Evolutionary conservation across 768 basidiomycete genomes (phyloP), one percentile per base, ranked within the genome.

Genomic region (Mycena vitilis): DNA sequence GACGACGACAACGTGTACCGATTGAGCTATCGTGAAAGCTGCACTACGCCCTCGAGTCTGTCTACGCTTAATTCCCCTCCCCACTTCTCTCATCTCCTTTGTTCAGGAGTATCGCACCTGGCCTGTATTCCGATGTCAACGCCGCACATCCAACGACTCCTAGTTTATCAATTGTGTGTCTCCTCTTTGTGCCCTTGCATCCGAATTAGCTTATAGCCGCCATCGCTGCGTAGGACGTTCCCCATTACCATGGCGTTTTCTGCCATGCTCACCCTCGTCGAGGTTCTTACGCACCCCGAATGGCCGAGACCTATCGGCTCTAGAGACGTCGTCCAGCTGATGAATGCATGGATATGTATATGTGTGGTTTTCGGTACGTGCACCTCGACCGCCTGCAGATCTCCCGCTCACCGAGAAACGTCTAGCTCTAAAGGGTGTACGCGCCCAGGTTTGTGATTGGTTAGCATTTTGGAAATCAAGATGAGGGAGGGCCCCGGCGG

Each of bases 11-110:
- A 40, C 5, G 63, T 60, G 2, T 66, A 12, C 37, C 53, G 64
- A 18, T 36, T 70, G 20, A 59, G 69, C 60, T 70, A 70, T 25
- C 52, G 63, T n/a, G 64, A 70, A 56, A 49, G 20, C 23, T 13
- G 45, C 15, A 8, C 3, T 53, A 52, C 56, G 16, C 60, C 68
- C 15, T 65, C 68, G 20, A 60, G 63, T 65, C 42, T 34, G 58
- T 64, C n/a, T 36, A 2, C 30, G 30, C 30, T 3, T 1, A 12
- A 34, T 48, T 18, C 47, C 23, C n/a, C 54, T 56, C 16, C 13
- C 22, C 15, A 40, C 63, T 22, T 6, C 36, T 30, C 47, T 60
- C 1, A 64, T 20, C 22, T 23, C 13, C 23, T 20, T 5, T 48
- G 42, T 13, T 12, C 55, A 65, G 63, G 53, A 12, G 5, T 70